These are phyloP conservation scores for Daldinia grandis DNA, from an alignment of 495 filamentous ascomycete species.

Conservation along the genomic window DNA sequence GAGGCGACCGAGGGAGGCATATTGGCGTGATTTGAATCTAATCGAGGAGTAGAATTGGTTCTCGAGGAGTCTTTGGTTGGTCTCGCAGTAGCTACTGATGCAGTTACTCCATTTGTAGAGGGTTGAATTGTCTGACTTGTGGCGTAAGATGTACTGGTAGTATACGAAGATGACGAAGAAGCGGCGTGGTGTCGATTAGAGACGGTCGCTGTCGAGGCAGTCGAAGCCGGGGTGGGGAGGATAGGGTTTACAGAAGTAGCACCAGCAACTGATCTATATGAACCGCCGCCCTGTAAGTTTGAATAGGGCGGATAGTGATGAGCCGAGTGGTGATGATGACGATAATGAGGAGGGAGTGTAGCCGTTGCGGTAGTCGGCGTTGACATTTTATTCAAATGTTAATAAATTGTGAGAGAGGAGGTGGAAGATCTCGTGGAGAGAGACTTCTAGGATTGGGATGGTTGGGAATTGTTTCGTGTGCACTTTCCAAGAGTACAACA, in stretches of 20 bases:
- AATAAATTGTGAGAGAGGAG: constrained; percentile 25
- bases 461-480: constrained; percentile 36
- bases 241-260: constrained; percentile 53
- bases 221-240: constrained; percentile 60
- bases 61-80: constrained; percentile 45
- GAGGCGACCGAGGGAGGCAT: constrained; percentile 51
- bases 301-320: constrained; percentile 67
- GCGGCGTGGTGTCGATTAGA: constrained; percentile 52
- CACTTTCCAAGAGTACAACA: constrained; percentile 24
- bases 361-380: constrained; percentile 84
- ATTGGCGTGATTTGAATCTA: constrained; percentile 41
- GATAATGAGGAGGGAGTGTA: constrained; percentile 68
- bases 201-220: constrained; percentile 57
- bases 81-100: constrained; percentile 47
- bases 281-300: constrained; percentile 47
- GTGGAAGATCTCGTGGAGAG: constrained; percentile 13
- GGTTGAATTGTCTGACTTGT: constrained; percentile 27
- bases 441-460: constrained; percentile 21
- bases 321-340: constrained; percentile 71
- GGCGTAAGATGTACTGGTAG: constrained; percentile 36
- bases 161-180: constrained; percentile 46
- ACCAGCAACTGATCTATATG: constrained; percentile 57
- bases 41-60: constrained; percentile 43
- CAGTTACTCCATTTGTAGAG: constrained; percentile 50
- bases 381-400: constrained; percentile 68